Percentiles rank a stretch among this genome's conserved stretches.
Conservation (phyloP, 192 early-diverging fungal species). For the Anaeromyces robustus region DNA sequence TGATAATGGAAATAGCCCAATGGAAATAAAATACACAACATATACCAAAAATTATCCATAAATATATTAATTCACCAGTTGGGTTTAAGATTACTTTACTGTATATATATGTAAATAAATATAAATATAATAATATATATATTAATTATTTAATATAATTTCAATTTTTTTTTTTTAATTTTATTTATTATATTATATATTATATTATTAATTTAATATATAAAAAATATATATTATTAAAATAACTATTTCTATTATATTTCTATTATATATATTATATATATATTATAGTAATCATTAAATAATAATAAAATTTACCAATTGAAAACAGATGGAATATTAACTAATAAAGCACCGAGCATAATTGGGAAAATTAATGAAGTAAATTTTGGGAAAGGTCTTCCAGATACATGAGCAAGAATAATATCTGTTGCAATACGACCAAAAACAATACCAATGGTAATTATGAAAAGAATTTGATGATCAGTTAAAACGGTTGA, state of each 20-base stretch:
- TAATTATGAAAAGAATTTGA: constrained; percentile 55
- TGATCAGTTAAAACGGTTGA: constrained; percentile 53
- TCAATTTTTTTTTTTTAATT: no score
- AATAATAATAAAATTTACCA: constrained; percentile 21
- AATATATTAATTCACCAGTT: constrained; percentile 46
- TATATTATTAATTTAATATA: no score
- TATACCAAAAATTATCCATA: constrained; percentile 55
- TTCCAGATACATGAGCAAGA: constrained; percentile 72
- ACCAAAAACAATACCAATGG: constrained; percentile 67
- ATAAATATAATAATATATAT: no score
- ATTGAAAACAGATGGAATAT: constrained; percentile 32
- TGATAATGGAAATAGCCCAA: constrained; percentile 74
- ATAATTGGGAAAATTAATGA: constrained; percentile 59
- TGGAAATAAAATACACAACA: constrained; percentile 60
- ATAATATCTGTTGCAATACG: constrained; percentile 82
- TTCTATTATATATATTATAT: neutral
- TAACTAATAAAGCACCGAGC: constrained; percentile 50
- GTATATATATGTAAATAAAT: constrained; percentile 2
- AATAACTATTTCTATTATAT: neutral
- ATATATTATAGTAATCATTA: neutral
- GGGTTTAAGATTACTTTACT: constrained; percentile 50
- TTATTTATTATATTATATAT: no score
- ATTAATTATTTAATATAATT: no score
- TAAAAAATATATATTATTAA: no score
- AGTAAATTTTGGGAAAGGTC: constrained; percentile 66